phyloP scores from a whole-genome alignment of 2,329 filamentous ascomycete genomes.

The Emydomyces testavorans region DNA sequence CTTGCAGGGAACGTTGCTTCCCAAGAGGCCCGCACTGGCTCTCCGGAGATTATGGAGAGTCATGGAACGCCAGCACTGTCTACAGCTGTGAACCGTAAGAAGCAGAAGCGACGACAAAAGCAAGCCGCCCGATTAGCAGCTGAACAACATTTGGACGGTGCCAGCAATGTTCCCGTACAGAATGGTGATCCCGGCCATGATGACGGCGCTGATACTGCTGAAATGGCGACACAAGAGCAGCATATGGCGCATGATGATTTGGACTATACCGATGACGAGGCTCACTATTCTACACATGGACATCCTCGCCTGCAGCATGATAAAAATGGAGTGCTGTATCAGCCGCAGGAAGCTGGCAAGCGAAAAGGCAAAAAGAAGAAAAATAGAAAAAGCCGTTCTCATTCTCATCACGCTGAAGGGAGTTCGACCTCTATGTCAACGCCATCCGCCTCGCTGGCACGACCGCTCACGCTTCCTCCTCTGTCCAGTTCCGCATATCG shows the following conservation, averaged over 20 bases:
- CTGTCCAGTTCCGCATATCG: slow-evolving; percentile 35
- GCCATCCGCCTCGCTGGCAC: slow-evolving; percentile 35
- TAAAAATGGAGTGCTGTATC: slow-evolving; percentile 18
- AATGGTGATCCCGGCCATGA: slow-evolving; percentile 23
- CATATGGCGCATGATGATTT: slow-evolving; percentile 35
- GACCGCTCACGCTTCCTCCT: slow-evolving; percentile 34
- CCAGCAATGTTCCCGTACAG: slow-evolving; percentile 23
- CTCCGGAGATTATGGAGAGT: slow-evolving; percentile 11
- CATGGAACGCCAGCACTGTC: neutral
- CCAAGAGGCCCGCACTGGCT: slow-evolving; percentile 22
- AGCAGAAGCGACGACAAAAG: slow-evolving; percentile 85
- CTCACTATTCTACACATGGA: slow-evolving; percentile 27
- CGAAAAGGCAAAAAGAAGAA: slow-evolving; percentile 35
- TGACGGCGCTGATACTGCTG: slow-evolving; percentile 19
- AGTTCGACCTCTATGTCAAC: slow-evolving; percentile 32
- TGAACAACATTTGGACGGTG: slow-evolving; percentile 35
- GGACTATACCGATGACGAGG: slow-evolving; percentile 45
- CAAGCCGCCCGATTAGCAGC: slow-evolving; percentile 59
- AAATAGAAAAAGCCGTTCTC: slow-evolving; percentile 28
- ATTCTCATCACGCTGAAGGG: slow-evolving; percentile 29
- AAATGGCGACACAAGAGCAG: slow-evolving; percentile 20
- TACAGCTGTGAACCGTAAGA: slow-evolving; percentile 66
- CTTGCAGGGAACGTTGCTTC: neutral
- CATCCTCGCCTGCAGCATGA: slow-evolving; percentile 20
- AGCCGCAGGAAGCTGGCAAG: slow-evolving; percentile 16